Evolutionary conservation across 31 red algal species (phyloP), one percentile per base, ranked within the genome.

Genomic region (Endocladia muricata): DNA sequence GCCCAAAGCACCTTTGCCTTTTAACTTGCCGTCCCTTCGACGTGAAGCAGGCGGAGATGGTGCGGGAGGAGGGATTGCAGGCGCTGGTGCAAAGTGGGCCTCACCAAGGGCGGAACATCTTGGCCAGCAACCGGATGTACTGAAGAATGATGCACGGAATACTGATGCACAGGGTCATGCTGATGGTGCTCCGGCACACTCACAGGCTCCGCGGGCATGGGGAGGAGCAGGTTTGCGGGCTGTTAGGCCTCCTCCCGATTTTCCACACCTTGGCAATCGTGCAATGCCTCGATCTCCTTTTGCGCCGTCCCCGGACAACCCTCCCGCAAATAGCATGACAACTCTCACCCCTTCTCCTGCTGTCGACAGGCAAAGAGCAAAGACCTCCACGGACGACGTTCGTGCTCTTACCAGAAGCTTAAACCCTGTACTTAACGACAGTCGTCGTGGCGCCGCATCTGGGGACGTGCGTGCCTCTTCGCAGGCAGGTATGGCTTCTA

Each of bases 61-160:
- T 44, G 88, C 88, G 37, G 73, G 72, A 34, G 88, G 88, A 37
- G 78, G 79, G 11, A 91, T 91, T 15, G 88, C 88, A 56, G 88
- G 77, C 61, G 78, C 88, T 22, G 88, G 88, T 43, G 88, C 88
- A 9, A 91, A 91, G 44, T 91, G 88, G 88, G 88, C 88, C 0
- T 82, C 77, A 39, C 83, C 83, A 21, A 67, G 83, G 48, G 28
- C 83, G 35, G 65, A 76, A 2, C 61, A 73, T 55, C 41, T 22
- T 21, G 21, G 28, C 28, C 36, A 55, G 19, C 23, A 49, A 29
- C 40, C 38, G n/a, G 23, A 42, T 73, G 40, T 51, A 11, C 25
- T 37, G 30, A 68, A 37, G 30, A 68, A 34, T 34, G 25, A 51
- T 11, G 25, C 55, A 22, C 30, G 55, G 25, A 28, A 9, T 28